Base-by-base conservation (phyloP, 192 early-diverging fungal genomes). In the Rhizoclosmatium globosum region DNA sequence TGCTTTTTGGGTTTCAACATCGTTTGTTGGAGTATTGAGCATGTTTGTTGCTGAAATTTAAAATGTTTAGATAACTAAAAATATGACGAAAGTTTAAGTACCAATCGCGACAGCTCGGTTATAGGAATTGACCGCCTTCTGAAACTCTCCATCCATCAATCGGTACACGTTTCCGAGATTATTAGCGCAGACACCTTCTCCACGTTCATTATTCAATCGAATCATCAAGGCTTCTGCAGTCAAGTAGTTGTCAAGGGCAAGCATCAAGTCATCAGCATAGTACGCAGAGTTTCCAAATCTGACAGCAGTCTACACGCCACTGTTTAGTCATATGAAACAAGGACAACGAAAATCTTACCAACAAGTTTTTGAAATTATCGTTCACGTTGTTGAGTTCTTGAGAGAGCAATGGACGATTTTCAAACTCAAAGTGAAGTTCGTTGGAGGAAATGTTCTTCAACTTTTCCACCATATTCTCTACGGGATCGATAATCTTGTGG, bases 81-180 rank as follows among this genome's bases (percentile, higher is more conserved):
- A 19, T 68, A 62, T 68, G 68, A 38, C 82, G n/a, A n/a, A n/a
- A n/a, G n/a, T n/a, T n/a, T n/a, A n/a, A n/a, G n/a, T 56, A 77
- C 56, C 81, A 68, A 74, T 83, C 31, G 79, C 81, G 45, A 83
- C 71, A 1, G 82, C 82, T 19, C 42, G 43, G 47, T 21, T 71
- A 75, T 79, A 83, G 39, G 15, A n/a, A 7, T n/a, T 41, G 17
- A 71, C 23, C 38, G 82, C 80, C 42, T 82, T 19, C 15, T 44
- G 11, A 58, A 73, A 56, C 46, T 74, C 60, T 47, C 61, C 72
- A 50, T 68, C 71, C 2, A 82, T n/a, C 64, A 85, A 64, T 21
- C 66, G 81, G 76, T 83, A 83, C 42, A 83, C 82, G 81, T 80
- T 80, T n/a, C 82, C 82, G n/a, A n/a, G n/a, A n/a, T 83, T 83